Evolutionary conservation across 495 filamentous ascomycete species (phyloP).

Genomic region (Pyrenopolyporus hunteri): DNA sequence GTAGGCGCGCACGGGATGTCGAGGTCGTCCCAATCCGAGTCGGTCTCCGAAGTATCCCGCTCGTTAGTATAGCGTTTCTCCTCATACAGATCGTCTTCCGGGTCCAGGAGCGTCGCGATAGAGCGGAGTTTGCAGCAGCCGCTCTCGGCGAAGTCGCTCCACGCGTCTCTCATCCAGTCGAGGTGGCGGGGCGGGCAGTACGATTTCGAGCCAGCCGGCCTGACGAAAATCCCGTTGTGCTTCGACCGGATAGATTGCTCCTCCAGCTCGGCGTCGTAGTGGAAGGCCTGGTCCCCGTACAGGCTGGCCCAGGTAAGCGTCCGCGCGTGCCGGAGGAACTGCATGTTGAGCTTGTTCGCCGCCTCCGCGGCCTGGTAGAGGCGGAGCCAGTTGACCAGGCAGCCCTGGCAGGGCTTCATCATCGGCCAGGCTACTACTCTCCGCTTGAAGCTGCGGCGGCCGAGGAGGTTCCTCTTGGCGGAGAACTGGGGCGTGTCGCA

Average conservation of each 20-base stretch:
- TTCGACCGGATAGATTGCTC: background rate
- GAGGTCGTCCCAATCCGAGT: constrained; percentile 32
- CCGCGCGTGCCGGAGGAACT: constrained; percentile 24
- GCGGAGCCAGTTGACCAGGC: constrained; percentile 21
- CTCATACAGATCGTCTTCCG: background rate
- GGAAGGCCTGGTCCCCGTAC: constrained; percentile 6
- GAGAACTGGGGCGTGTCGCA: constrained; percentile 4
- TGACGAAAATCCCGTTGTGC: background rate
- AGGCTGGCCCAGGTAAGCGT: constrained; percentile 17
- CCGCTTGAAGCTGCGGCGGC: background rate
- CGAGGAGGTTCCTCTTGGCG: background rate
- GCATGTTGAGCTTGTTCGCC: background rate
- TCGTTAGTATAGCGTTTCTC: background rate
- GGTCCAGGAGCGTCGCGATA: background rate
- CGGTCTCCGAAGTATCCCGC: background rate
- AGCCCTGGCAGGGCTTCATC: constrained; percentile 12
- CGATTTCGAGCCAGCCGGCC: background rate
- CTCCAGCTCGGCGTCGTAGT: constrained; percentile 29
- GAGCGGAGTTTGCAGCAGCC: constrained; percentile 2
- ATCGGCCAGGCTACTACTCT: constrained; percentile 2
- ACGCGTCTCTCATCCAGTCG: constrained; percentile 23
- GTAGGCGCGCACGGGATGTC: constrained; percentile 1
- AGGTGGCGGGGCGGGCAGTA: constrained; percentile 1
- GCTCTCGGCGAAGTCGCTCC: constrained; percentile 24
- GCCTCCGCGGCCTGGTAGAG: constrained; percentile 22